Conservation (phyloP, 2,329 filamentous ascomycete species). For the Talaromyces albobiverticillius region DNA sequence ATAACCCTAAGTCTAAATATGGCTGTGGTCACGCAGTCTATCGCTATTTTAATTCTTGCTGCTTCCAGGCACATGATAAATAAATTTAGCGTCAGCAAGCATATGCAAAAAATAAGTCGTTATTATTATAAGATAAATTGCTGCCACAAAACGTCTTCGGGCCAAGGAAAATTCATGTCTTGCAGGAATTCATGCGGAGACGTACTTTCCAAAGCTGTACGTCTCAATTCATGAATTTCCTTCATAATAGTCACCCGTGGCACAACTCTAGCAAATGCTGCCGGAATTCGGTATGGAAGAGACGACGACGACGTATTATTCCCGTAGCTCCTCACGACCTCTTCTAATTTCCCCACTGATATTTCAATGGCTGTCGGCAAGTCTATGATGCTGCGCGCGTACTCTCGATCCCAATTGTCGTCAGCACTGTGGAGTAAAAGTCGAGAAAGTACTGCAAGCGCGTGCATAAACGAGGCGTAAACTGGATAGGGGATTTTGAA, state of each 20-base stretch:
- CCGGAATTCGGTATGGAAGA: not conserved
- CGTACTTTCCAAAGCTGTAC: not conserved
- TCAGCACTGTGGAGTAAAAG: conserved; percentile 21
- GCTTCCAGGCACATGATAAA: conserved; percentile 56
- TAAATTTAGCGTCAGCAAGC: conserved; percentile 45
- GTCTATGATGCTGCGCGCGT: conserved; percentile 21
- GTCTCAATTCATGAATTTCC: not conserved
- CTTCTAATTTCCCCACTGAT: conserved; percentile 19
- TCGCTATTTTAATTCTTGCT: too few relatives aligned
- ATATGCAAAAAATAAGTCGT: too few relatives aligned
- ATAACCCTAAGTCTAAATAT: too few relatives aligned
- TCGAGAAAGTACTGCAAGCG: conserved; percentile 26
- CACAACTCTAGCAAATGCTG: not conserved
- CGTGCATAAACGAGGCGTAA: conserved; percentile 50
- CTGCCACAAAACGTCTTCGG: not conserved
- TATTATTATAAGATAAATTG: not conserved
- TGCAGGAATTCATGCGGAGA: not conserved
- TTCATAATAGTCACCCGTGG: not conserved
- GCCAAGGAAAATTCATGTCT: not conserved
- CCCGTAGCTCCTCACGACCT: conserved; percentile 11
- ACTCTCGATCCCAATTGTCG: conserved; percentile 26
- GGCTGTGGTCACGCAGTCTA: too few relatives aligned
- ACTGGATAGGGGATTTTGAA: conserved; percentile 48
- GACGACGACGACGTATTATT: too few relatives aligned
- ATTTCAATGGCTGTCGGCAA: conserved; percentile 19